Evolutionary conservation across 2,329 filamentous ascomycete species (phyloP), one percentile per base, ranked within the genome.

Genomic region (Daldinia sp.): DNA sequence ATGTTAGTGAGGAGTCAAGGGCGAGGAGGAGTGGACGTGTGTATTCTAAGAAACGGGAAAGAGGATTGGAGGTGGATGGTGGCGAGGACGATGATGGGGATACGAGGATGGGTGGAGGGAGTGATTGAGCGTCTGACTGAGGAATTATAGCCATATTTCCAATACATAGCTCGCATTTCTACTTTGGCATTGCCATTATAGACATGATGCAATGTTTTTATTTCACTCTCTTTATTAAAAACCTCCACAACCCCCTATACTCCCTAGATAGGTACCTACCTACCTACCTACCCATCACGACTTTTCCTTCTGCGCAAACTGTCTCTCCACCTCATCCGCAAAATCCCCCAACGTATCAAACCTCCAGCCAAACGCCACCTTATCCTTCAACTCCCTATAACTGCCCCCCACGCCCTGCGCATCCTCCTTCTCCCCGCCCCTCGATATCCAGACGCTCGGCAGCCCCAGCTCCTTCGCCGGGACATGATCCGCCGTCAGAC

Each of bases 401-500:
- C 62, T 57, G 0, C 70, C 70, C 1, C 68, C 66, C 0, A 69
- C 13, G 2, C 69, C 70, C 43, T 49, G 11, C 1, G 30, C 29
- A 1, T 53, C 72, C 29, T 63, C 60, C 55, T 49, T 64, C 41
- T 79, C 79, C 0, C 78, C 83, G 0, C 80, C 80, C 32, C 87
- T 76, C 58, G 83, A 83, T 69, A 92, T 91, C 88, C 88, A 93
- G 15, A 83, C 84, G 58, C 83, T 87, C 67, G 80, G 81, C 34
- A 92, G 72, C 1, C 86, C 88, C 15, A 87, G 70, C 71, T 85
- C 74, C 75, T 84, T 85, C 2, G 87, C 87, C 0, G 90, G 87
- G 3, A 84, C 81, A 74, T 92, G 89, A 69, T 93, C 90, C 66
- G 89, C 85, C 34, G 80, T 82, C 73, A 91, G 76, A 64, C 87